Base-by-base conservation (phyloP, 208 protist genomes). In the Leishmania amazonensis region DNA sequence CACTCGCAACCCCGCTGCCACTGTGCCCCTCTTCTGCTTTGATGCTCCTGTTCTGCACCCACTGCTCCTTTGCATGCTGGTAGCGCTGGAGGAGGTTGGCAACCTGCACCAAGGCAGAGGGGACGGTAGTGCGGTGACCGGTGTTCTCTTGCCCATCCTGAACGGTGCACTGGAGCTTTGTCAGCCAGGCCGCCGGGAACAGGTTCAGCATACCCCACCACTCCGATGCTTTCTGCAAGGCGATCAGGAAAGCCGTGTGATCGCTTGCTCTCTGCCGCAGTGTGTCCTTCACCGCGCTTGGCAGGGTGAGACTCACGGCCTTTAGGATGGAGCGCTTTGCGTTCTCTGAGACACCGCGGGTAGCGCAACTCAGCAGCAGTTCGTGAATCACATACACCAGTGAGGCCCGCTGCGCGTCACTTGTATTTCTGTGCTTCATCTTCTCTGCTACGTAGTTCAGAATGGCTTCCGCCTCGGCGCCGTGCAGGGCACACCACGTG, bases 401-500 rank as follows among this genome's bases (percentile, higher is more conserved):
- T 35, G 92, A 87, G 7, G 91, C 89, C 35, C 93, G 90, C 42
- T 82, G 84, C 2, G 75, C 80, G 42, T 89, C 90, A 17, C 82
- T 81, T 17, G 91, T 96, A 28, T 81, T 75, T 13, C 79, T 76
- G 75, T 81, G 82, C 80, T 86, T 89, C 81, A 98, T 81, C 70
- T 88, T 85, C 40, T 94, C 92, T 49, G 81, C 81, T 7, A 96
- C 71, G 57, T 89, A 90, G 51, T 65, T 81, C 7, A 98, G 67
- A 54, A 98, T 91, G 45, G 90, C 79, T 49, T 95, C 93, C 21
- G 89, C 89, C 68, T 93, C 91, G 17, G 88, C 85, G 24, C 92
- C 90, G 81, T 98, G 95, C 58, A 98, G 79, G 8, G 92, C 89
- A 85, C 95, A 98, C 94, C 95, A 98, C 42, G 95, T 90, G 51